These are phyloP conservation scores for Colletotrichum tamarilloi DNA, from an alignment of 2,329 filamentous ascomycete genomes.

Conservation along the genomic window DNA sequence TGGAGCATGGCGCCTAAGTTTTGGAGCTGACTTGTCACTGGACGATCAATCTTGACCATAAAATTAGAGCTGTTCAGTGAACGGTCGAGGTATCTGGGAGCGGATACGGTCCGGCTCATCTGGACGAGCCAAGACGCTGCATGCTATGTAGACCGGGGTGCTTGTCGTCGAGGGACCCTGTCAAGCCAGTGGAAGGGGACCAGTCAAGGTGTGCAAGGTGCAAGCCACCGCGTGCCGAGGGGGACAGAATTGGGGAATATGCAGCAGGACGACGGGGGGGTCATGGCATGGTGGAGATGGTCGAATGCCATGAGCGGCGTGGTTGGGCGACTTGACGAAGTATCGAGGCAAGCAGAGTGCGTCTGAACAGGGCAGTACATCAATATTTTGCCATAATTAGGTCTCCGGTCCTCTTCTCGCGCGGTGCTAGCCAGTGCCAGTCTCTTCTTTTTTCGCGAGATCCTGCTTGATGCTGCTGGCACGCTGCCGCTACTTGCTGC, in stretches of 20 bases:
- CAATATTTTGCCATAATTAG: constrained; percentile 37
- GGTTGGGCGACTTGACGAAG: constrained; percentile 31
- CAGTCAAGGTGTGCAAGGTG: constrained; percentile 21
- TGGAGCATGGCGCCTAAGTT: constrained; percentile 56
- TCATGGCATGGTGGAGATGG: constrained; percentile 22
- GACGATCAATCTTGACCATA: constrained; percentile 51
- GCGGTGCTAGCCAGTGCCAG: constrained; percentile 12
- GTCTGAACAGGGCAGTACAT: constrained; percentile 33
- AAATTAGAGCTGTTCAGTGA: constrained; percentile 52
- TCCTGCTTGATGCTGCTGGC: constrained; percentile 3
- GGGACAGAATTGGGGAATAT: constrained; percentile 33
- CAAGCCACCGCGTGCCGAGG: constrained; percentile 37
- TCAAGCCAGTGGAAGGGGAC: constrained; percentile 24
- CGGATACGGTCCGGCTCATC: constrained; percentile 38
- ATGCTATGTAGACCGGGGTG: constrained; percentile 27
- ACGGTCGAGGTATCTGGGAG: constrained; percentile 34
- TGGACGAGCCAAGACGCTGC: constrained; percentile 36
- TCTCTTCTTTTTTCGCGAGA: background rate
- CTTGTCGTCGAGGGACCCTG: constrained; percentile 32
- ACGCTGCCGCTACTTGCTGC: constrained; percentile 13
- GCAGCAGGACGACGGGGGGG: constrained; percentile 27
- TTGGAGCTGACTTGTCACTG: constrained; percentile 55
- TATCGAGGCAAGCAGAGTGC: constrained; percentile 25
- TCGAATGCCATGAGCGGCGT: constrained; percentile 14
- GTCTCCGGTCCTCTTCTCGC: constrained; percentile 8